Evolutionary conservation across 441 rosid genomes (phyloP).

Genomic region (Euphorbia corollata): DNA sequence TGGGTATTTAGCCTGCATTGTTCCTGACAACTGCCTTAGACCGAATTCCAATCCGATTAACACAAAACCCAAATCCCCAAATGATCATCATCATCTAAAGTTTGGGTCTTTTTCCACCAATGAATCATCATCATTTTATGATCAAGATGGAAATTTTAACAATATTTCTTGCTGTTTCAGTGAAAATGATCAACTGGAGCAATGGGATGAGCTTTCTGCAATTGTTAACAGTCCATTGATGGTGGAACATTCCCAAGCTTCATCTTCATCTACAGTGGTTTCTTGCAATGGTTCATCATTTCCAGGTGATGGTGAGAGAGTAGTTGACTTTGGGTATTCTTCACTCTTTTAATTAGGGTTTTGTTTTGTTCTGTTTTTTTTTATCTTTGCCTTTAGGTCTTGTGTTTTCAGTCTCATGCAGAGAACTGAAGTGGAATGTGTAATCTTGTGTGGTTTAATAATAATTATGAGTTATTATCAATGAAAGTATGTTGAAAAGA

Average conservation of each 20-base stretch:
- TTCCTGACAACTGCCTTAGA: slow-evolving; percentile 76
- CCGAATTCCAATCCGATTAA: slow-evolving; percentile 40
- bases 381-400: not conserved
- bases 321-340: slow-evolving; percentile 45
- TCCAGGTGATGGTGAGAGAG: slow-evolving; percentile 37
- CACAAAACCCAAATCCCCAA: slow-evolving; percentile 13
- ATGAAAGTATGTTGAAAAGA: slow-evolving; percentile 2
- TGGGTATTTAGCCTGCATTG: slow-evolving; percentile 83
- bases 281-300: too few relatives aligned
- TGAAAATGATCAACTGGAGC: slow-evolving; percentile 24
- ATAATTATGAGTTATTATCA: not conserved
- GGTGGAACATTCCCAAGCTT: slow-evolving; percentile 31
- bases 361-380: not conserved
- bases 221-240: slow-evolving; percentile 38
- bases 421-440: slow-evolving; percentile 13
- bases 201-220: slow-evolving; percentile 54
- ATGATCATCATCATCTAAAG: slow-evolving; percentile 13
- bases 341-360: slow-evolving; percentile 34
- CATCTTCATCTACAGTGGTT: slow-evolving; percentile 20
- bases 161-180: slow-evolving; percentile 15
- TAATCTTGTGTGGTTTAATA: not conserved
- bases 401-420: slow-evolving; percentile 5
- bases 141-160: too few relatives aligned
- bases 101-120: slow-evolving; percentile 12
- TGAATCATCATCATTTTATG: not conserved